Percentiles rank a stretch among this genome's conserved stretches.
These are phyloP conservation scores for Lachancea lanzarotensis DNA, from an alignment of 805 yeast species.

Conservation along the genomic window DNA sequence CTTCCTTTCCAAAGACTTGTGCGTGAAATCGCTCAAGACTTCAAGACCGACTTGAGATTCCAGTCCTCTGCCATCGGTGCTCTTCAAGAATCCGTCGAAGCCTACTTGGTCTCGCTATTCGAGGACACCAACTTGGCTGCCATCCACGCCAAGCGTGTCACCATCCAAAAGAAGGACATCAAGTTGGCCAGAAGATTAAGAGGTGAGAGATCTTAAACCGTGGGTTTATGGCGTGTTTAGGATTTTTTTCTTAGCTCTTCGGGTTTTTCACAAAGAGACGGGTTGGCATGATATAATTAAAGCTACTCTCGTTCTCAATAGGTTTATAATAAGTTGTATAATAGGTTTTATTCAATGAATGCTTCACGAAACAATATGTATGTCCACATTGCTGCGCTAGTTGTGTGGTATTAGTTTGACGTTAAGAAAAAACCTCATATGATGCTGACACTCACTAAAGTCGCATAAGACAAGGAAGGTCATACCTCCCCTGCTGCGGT, in stretches of 20 bases:
- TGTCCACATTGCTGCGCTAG: too few relatives aligned
- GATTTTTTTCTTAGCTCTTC: neutral
- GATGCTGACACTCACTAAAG: too few relatives aligned
- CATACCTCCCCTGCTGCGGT: too few relatives aligned
- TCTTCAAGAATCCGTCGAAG: constrained; percentile 97
- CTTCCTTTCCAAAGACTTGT: constrained; percentile 97
- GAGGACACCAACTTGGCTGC: constrained; percentile 99
- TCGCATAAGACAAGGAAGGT: too few relatives aligned
- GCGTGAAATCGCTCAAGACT: constrained; percentile 91
- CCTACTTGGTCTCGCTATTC: constrained; percentile 89
- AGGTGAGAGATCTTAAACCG: constrained; percentile 78
- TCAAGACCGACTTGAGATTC: constrained; percentile 90
- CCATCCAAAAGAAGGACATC: constrained; percentile 97
- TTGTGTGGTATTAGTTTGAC: too few relatives aligned
- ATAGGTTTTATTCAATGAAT: constrained; percentile 6
- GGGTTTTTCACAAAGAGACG: constrained; percentile 43
- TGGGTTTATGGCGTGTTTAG: constrained; percentile 8
- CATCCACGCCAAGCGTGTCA: constrained; percentile 97
- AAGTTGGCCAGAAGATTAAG: constrained; percentile 97
- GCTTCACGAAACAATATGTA: neutral
- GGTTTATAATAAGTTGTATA: constrained; percentile 5
- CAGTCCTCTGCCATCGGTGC: constrained; percentile 98
- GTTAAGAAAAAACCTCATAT: too few relatives aligned
- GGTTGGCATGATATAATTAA: constrained; percentile 44
- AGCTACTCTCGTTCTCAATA: neutral